Evolutionary conservation across 192 early-diverging fungal genomes (phyloP), one percentile per base, ranked within the genome.

Genomic region (Backusella sp.): DNA sequence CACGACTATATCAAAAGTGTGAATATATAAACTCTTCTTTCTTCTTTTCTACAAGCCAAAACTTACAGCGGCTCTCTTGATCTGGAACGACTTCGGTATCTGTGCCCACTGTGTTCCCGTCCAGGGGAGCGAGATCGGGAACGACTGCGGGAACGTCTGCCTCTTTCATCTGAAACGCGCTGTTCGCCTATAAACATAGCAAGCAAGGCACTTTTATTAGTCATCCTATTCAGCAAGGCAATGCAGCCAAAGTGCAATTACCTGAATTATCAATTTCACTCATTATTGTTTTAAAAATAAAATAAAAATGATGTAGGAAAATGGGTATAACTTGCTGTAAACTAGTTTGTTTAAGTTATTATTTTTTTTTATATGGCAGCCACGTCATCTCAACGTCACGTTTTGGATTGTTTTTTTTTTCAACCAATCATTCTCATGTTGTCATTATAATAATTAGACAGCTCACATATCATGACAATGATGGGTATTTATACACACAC

Each of bases 31-130:
- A 28, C 11, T n/a, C 26, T 21, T 26, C 23, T 30, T 32, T 39
- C 5, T 68, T 19, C 15, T 36, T 68, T 32, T 52, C 2, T 32
- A 26, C 46, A 26, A 39, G 17, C 28, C 6, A 23, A 53, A 39
- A 39, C 77, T 68, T 74, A 70, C 71, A 44, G 41, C 42, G 42
- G 74, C 37, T 74, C 68, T 67, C 37, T 76, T 77, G 80, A 77
- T 72, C 67, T 68, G 23, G 80, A 81, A 21, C 80, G 80, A 73
- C 80, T 81, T 77, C 80, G 73, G 39, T 79, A 79, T 73, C 77
- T 68, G 42, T 73, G 73, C n/a, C 74, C 77, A 62, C 77, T 68
- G 23, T 62, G 73, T 6, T 74, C 77, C 70, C 68, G 72, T 23
- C 71, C 68, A 67, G 80, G 80, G 17, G 80, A 81, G 34, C 80